Evolutionary conservation across 345 rosid species (phyloP).

Genomic region (Brassica napus): DNA sequence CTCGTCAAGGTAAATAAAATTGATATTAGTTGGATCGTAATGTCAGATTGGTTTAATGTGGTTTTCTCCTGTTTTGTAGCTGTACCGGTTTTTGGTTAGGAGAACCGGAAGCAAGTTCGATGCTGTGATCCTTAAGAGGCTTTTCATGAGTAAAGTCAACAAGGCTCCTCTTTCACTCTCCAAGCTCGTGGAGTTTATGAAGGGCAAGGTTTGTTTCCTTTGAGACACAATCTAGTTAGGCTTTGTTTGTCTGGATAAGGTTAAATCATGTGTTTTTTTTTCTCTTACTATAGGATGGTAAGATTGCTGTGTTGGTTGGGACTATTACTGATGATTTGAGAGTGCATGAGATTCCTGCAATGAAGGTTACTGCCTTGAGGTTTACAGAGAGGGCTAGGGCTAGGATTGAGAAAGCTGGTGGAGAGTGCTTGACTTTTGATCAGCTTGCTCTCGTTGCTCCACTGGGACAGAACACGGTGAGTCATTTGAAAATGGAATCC

Average conservation of each 20-base stretch:
- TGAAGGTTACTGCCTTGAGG: conserved; percentile 82
- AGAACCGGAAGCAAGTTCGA: conserved; percentile 90
- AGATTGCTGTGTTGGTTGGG: conserved; percentile 82
- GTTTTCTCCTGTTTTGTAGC: conserved; percentile 29
- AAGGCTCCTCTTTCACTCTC: conserved; percentile 87
- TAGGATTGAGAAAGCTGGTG: conserved; percentile 95
- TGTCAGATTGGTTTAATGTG: not conserved
- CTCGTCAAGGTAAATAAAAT: conserved; percentile 64
- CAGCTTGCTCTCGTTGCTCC: conserved; percentile 91
- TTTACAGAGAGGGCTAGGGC: conserved; percentile 91
- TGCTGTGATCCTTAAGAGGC: conserved; percentile 85
- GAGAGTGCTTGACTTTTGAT: conserved; percentile 90
- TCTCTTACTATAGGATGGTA: conserved; percentile 48
- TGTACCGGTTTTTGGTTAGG: conserved; percentile 85
- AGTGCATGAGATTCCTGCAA: conserved; percentile 71
- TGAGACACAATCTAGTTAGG: not conserved
- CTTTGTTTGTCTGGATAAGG: not conserved
- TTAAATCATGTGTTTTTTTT: not conserved
- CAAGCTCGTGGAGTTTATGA: conserved; percentile 56
- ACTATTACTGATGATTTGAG: conserved; percentile 83
- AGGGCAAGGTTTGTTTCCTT: conserved; percentile 61
- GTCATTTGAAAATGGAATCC: not conserved
- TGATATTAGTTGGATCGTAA: not conserved
- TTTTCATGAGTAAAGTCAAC: conserved; percentile 95
- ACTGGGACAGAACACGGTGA: conserved; percentile 92